A percentile compares a stretch with the other conserved stretches of the same genome.
phyloP scores from a whole-genome alignment of 2,329 filamentous ascomycete genomes.

The Colletotrichum orchidophilum region DNA sequence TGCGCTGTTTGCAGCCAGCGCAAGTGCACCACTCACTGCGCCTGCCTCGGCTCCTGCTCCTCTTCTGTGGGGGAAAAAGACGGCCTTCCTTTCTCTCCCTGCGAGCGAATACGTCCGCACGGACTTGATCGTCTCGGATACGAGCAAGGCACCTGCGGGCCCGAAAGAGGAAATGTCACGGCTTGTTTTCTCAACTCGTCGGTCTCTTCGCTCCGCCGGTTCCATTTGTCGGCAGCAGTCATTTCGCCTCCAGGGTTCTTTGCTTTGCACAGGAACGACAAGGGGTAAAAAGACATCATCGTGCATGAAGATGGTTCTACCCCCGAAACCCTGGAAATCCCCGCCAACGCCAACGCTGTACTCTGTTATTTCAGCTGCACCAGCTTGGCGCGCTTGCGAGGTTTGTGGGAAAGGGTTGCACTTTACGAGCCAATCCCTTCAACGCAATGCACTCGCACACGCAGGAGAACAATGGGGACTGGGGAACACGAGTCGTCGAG shows the following conservation, averaged over 20 bases:
- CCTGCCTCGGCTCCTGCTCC: background rate
- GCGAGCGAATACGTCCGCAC: background rate
- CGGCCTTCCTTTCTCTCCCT: background rate
- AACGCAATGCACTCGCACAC: background rate
- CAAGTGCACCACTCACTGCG: background rate
- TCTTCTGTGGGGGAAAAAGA: background rate
- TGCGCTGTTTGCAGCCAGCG: background rate
- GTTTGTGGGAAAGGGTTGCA: background rate
- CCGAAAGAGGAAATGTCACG: background rate
- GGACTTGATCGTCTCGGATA: background rate
- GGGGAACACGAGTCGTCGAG: constrained; percentile 5
- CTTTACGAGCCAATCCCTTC: background rate
- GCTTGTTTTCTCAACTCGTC: background rate
- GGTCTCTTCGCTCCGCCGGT: background rate
- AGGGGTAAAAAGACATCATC: constrained; percentile 12
- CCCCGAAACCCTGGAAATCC: background rate
- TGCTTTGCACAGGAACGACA: background rate
- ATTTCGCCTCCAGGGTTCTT: background rate
- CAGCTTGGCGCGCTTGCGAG: background rate
- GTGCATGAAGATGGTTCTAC: constrained; percentile 2
- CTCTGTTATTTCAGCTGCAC: too few species aligned
- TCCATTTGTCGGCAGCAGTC: background rate
- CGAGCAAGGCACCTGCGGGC: background rate
- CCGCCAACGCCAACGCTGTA: too few species aligned
- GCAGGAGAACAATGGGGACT: background rate